Base-by-base conservation (phyloP, 192 early-diverging fungal genomes). In the Coemansia sp. region DNA sequence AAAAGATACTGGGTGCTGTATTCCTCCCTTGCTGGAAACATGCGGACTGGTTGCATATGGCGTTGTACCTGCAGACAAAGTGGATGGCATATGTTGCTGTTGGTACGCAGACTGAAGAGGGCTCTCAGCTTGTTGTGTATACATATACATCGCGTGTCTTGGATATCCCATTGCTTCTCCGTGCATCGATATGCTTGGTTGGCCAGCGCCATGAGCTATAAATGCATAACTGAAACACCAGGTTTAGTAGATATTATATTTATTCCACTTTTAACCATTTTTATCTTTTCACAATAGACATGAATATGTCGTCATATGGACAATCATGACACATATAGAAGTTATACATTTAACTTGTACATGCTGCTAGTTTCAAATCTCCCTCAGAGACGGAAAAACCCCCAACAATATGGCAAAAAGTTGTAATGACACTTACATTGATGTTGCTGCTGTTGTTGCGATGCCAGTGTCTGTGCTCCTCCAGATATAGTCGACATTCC, bases 61-160 rank as follows among this genome's bases (percentile, higher is more conserved):
- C 24, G 36, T 56, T 24, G 36, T 36, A 10, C 25, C 0, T 27
- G 54, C 64, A 20, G 25, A 56, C 33, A 57, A 20, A 27, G 36
- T 27, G 4, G 54, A 42, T 11, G 27, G 55, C 64, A 55, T 57
- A n/a, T 19, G 22, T 6, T 65, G 56, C 29, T 56, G 63, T 24
- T 57, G 63, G 39, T 57, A 55, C 27, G 17, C 53, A 21, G 32
- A 10, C 46, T 46, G 39, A 10, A n/a, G 54, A 21, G 64, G 42
- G 55, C 42, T 56, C 9, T 56, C 39, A 27, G 55, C 8, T 0
- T 36, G 19, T 0, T 51, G 36, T 0, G 55, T 27, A 25, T 25
- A 39, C 64, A 57, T 57, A 4, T n/a, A 30, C 55, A 66, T 42
- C 5, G 64, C 3, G 19, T 66, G 54, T n/a, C 64, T 33, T 32